phyloP scores from a whole-genome alignment of 2,329 filamentous ascomycete species.

The Fonsecaea nubica region DNA sequence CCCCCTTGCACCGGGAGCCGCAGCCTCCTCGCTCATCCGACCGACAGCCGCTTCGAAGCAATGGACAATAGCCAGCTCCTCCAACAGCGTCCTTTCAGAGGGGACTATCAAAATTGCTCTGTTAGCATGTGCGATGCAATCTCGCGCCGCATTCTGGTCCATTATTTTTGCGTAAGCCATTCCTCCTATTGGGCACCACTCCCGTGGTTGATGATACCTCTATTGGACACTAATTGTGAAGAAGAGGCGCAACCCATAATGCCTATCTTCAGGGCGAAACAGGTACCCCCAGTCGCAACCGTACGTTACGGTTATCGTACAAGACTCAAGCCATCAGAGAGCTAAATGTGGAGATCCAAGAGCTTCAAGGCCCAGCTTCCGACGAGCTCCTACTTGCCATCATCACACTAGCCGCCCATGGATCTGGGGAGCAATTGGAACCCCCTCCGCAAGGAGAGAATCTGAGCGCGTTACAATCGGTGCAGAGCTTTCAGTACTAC shows the following conservation, averaged over 20 bases:
- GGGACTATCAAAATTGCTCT: constrained; percentile 26
- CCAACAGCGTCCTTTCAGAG: constrained; percentile 4
- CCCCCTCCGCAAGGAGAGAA: constrained; percentile 15
- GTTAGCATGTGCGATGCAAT: constrained; percentile 23
- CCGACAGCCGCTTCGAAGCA: constrained; percentile 16
- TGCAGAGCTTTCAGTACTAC: constrained; percentile 27
- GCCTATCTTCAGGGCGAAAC: constrained; percentile 18
- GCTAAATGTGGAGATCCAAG: constrained; percentile 21
- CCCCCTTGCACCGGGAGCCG: constrained; percentile 4
- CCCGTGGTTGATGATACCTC: neutral
- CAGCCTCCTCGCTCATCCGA: constrained; percentile 7
- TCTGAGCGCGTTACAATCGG: constrained; percentile 16
- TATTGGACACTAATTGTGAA: neutral
- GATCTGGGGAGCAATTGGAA: constrained; percentile 22
- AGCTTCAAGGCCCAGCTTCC: constrained; percentile 12
- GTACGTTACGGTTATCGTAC: constrained; percentile 20
- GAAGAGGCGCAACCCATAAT: constrained; percentile 26
- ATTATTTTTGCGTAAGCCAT: constrained; percentile 22
- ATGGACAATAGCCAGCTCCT: constrained; percentile 28
- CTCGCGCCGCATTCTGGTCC: constrained; percentile 24
- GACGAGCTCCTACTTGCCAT: constrained; percentile 26
- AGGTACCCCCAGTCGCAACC: constrained; percentile 8
- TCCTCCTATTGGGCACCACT: neutral
- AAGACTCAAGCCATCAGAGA: constrained; percentile 25
- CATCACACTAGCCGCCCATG: constrained; percentile 26